phyloP scores from a whole-genome alignment of 78 protist genomes.

The Anaeramoeba ignava region DNA sequence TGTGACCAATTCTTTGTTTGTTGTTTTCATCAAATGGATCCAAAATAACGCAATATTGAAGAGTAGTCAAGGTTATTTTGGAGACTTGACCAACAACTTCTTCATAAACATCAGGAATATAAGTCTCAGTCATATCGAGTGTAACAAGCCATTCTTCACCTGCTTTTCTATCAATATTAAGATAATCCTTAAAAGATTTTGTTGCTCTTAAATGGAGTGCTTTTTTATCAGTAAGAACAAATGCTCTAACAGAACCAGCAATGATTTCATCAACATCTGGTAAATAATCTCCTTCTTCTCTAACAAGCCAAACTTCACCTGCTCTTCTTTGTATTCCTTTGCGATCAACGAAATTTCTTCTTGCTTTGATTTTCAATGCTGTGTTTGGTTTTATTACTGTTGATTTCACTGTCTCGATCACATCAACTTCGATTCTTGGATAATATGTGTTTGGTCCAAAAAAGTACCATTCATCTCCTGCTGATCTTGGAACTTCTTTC shows the following conservation, averaged over 20 bases:
- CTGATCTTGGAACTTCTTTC: conserved; percentile 21
- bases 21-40: conserved; percentile 41
- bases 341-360: conserved; percentile 23
- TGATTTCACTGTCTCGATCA: conserved; percentile 37
- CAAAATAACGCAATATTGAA: conserved; percentile 63
- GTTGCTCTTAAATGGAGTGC: conserved; percentile 55
- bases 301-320: conserved; percentile 74
- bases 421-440: conserved; percentile 46
- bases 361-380: conserved; percentile 67
- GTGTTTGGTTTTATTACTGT: conserved; percentile 38
- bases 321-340: conserved; percentile 13
- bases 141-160: conserved; percentile 78
- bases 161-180: conserved; percentile 40
- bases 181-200: conserved; percentile 48
- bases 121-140: conserved; percentile 41
- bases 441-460: conserved; percentile 47
- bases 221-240: conserved; percentile 52
- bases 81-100: conserved; percentile 32
- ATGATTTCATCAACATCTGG: conserved; percentile 60
- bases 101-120: conserved; percentile 62
- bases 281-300: conserved; percentile 31
- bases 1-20: conserved; percentile 5
- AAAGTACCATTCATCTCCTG: conserved; percentile 66
- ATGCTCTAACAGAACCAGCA: conserved; percentile 25
- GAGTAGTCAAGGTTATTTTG: conserved; percentile 50